A percentile compares a stretch with the other conserved stretches of the same genome.
Conservation (phyloP, 306 rosid species). For the Ammopiptanthus mongolicus region DNA sequence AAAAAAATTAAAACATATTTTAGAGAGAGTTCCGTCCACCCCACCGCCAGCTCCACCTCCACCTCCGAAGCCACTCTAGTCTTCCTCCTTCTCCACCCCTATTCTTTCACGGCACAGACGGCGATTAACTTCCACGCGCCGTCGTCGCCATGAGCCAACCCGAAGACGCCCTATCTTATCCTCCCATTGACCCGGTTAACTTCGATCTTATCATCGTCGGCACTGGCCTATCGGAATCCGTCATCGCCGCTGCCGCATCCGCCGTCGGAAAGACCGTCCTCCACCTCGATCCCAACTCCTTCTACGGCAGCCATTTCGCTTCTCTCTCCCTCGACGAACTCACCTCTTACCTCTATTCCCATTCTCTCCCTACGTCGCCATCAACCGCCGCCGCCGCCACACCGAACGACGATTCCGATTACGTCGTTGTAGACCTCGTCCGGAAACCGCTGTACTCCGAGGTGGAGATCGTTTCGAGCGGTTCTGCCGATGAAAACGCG, state of each 20-base stretch:
- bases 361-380: constrained; percentile 12
- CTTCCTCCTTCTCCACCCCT: neutral
- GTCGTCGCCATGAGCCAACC: constrained; percentile 45
- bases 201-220: constrained; percentile 78
- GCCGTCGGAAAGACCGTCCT: constrained; percentile 66
- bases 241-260: constrained; percentile 71
- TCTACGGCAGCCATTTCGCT: constrained; percentile 70
- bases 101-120: neutral
- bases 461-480: constrained; percentile 31
- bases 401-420: constrained; percentile 17
- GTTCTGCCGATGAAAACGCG: constrained; percentile 29
- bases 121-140: constrained; percentile 22
- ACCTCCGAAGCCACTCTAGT: no score
- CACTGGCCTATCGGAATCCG: constrained; percentile 61
- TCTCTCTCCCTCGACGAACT: constrained; percentile 56
- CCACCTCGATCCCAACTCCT: constrained; percentile 75
- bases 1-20: no score
- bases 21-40: no score
- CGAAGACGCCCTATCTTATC: constrained; percentile 29
- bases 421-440: constrained; percentile 32
- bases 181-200: constrained; percentile 67
- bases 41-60: no score
- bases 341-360: constrained; percentile 52
- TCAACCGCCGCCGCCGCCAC: neutral
- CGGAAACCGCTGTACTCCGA: constrained; percentile 35